Percentiles rank a stretch among this genome's conserved stretches.
Conservation (phyloP, 2,329 filamentous ascomycete species). For the Sporothrix humicola region DNA sequence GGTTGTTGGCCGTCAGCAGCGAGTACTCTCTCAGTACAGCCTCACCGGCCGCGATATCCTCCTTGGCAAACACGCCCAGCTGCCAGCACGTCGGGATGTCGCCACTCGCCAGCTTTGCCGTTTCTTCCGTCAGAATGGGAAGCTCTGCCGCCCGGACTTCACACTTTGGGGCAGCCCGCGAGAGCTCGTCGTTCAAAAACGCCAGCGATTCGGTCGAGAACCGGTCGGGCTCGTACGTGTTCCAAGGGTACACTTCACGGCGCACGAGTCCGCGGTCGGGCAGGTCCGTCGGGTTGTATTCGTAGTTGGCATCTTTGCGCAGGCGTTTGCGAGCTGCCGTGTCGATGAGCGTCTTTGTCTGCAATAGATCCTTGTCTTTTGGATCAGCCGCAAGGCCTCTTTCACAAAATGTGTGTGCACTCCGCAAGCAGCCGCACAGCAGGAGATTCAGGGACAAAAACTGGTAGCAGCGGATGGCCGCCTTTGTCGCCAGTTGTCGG, state of each 20-base stretch:
- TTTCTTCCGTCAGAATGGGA: slow-evolving; percentile 62
- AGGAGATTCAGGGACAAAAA: slow-evolving; percentile 63
- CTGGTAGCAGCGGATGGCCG: slow-evolving; percentile 64
- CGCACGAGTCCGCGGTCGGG: slow-evolving; percentile 74
- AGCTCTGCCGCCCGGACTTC: slow-evolving; percentile 77
- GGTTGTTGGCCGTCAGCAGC: slow-evolving; percentile 85
- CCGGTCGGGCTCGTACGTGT: slow-evolving; percentile 70
- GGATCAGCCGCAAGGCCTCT: slow-evolving; percentile 64
- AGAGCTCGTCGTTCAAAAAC: slow-evolving; percentile 73
- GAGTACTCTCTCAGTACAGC: slow-evolving; percentile 81
- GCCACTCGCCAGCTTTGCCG: slow-evolving; percentile 46
- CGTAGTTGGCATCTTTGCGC: slow-evolving; percentile 30
- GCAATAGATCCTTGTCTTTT: slow-evolving; percentile 59
- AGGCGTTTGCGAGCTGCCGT: slow-evolving; percentile 53
- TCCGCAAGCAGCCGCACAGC: slow-evolving; percentile 71
- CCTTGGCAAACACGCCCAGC: slow-evolving; percentile 86
- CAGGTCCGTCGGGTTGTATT: slow-evolving; percentile 60
- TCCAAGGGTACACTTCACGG: slow-evolving; percentile 73
- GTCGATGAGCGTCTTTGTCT: slow-evolving; percentile 60
- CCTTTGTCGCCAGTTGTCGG: slow-evolving; percentile 52
- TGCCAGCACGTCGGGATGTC: slow-evolving; percentile 70
- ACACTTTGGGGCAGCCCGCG: slow-evolving; percentile 76
- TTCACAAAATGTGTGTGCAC: slow-evolving; percentile 68
- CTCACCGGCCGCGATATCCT: slow-evolving; percentile 78
- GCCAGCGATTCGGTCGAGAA: slow-evolving; percentile 71